Base-by-base conservation (phyloP, 2,329 filamentous ascomycete genomes). In the Venturia aucupariae region DNA sequence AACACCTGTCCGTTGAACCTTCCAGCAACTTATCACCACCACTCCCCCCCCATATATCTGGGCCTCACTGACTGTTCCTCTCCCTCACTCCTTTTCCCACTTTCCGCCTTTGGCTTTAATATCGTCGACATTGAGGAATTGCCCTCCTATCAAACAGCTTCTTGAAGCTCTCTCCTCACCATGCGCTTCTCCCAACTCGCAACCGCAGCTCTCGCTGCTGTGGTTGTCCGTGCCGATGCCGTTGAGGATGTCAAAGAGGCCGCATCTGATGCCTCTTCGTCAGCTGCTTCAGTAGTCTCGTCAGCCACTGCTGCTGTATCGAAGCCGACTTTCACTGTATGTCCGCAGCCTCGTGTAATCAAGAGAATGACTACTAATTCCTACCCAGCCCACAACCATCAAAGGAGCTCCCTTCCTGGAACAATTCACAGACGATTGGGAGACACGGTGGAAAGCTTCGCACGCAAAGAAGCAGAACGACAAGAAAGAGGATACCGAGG, bases 371-470 rank as follows among this genome's bases (percentile, higher is more conserved):
- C n/a, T 63, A 59, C 65, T 39, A 42, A 48, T 38, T 24, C n/a
- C 48, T 65, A 35, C 59, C 19, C 73, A 99, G 93, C 92, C 94
- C 66, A 90, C 92, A 69, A 84, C 81, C 68, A 77, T 97, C 73
- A 94, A 97, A 81, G 51, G 51, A 4, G 94, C 88, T 70, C 90
- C 92, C 67, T 99, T 99, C 85, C 81, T 97, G 69, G 94, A 99
- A 82, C 94, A 99, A 79, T 99, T 99, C 82, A 96, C 90, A 79
- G 90, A 95, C 71, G 92, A 90, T 79, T 97, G 93, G 93, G 89
- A 97, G 70, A 81, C 84, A 69, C 85, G 92, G 80, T 99, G 94
- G 94, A 92, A 93, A 80, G 86, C 89, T 65, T 97, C 93, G 60
- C 89, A 94, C 76, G 94, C 94, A 70, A 97, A 97, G 86, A 99